Evolutionary conservation across 2,329 filamentous ascomycete genomes (phyloP).

Genomic region (Colletotrichum godetiae): DNA sequence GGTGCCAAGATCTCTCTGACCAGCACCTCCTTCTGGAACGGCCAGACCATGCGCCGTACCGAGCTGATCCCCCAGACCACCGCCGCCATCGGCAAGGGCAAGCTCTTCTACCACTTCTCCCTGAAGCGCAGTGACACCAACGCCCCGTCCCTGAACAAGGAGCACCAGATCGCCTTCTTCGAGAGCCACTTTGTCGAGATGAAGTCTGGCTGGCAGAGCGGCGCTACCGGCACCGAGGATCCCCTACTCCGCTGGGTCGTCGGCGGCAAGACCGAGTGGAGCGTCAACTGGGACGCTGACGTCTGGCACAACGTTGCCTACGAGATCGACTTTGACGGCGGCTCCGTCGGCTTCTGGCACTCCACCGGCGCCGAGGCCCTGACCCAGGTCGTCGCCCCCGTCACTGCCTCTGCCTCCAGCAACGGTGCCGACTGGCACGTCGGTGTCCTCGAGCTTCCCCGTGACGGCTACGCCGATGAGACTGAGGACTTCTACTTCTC

Average conservation of each 20-base stretch:
- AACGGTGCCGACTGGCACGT: conserved; percentile 81
- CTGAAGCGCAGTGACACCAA: conserved; percentile 71
- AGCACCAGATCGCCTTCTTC: conserved; percentile 75
- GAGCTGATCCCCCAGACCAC: conserved; percentile 79
- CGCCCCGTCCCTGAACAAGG: conserved; percentile 68
- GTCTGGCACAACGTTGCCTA: conserved; percentile 83
- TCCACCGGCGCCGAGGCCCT: conserved; percentile 71
- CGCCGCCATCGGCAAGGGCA: conserved; percentile 72
- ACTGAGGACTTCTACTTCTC: conserved; percentile 79
- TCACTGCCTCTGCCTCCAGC: conserved; percentile 69
- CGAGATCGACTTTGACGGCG: conserved; percentile 74
- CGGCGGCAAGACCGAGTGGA: conserved; percentile 71
- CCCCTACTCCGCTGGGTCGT: conserved; percentile 74
- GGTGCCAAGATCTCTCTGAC: conserved; percentile 77
- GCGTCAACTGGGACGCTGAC: conserved; percentile 67
- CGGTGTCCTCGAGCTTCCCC: conserved; percentile 74
- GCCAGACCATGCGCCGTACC: conserved; percentile 77
- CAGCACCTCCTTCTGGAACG: conserved; percentile 76
- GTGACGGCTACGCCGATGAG: conserved; percentile 62
- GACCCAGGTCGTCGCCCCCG: conserved; percentile 67
- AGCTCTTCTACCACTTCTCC: conserved; percentile 79
- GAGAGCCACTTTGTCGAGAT: conserved; percentile 82
- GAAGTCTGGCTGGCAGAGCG: conserved; percentile 73
- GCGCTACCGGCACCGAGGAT: conserved; percentile 56
- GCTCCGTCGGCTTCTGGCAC: conserved; percentile 76